Evolutionary conservation across 306 rosid species (phyloP), one percentile per base, ranked within the genome.

Genomic region (Astragalus glycyphyllos): DNA sequence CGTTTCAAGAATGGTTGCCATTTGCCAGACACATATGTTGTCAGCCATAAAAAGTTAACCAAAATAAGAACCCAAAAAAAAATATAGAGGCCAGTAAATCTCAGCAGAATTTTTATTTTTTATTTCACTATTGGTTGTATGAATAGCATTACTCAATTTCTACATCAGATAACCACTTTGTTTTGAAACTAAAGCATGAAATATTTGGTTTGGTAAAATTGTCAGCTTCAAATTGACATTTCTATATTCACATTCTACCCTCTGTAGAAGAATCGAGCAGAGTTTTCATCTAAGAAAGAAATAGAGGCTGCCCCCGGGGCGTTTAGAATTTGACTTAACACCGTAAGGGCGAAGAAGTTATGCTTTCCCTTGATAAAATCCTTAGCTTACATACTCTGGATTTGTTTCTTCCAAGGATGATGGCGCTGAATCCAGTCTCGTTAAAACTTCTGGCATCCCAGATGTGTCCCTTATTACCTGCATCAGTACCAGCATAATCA

Each of bases 401-500:
- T 37, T 62, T 6, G 90, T 67, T 37, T 88, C 96, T 67, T 80
- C 87, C 70, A 86, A 57, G 48, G 88, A 59, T 54, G 92, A 68
- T 34, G 86, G 76, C 8, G 89, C 62, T 49, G 80, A 62, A 71
- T 86, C 95, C 76, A 84, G 65, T 88, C 95, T 83, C n/a, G 97
- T 89, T 56, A 95, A 83, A 69, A 95, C 97, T 87, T 95, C 96
- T 37, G 99, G 97, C 69, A 87, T 69, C 69, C 99, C 97, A 60
- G 89, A 75, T 5, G 96, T 82, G 81, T 89, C 84, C 85, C 99
- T 89, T 68, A 84, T 81, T 75, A 95, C 85, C 99, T 95, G 85
- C 71, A 69, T 78, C 53, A 83, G 68, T 77, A 68, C 44, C 81
- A 77, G 66, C 44, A 73, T 60, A 77, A 68, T 26, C 71, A 74